phyloP scores from a whole-genome alignment of 805 yeast species.

The Sugiyamaella americana region DNA sequence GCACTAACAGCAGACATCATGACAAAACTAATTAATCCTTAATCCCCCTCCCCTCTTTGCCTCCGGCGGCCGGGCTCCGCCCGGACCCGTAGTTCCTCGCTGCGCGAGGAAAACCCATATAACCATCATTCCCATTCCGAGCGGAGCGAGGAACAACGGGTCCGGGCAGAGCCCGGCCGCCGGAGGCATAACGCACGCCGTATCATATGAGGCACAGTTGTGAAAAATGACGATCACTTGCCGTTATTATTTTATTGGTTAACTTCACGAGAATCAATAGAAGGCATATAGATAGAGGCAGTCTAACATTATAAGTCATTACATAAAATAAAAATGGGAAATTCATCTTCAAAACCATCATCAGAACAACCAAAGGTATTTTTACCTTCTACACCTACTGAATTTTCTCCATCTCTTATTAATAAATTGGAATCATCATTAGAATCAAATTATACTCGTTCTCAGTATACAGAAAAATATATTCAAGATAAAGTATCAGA shows the following conservation, averaged over 20 bases:
- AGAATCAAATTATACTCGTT: constrained; percentile 32
- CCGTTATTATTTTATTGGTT: background rate
- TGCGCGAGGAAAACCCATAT: background rate
- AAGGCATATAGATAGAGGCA: background rate
- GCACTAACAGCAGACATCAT: no score
- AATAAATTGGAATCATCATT: constrained; percentile 29
- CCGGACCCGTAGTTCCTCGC: background rate
- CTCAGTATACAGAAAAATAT: constrained; percentile 28
- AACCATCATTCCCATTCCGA: no score
- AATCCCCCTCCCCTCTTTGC: no score
- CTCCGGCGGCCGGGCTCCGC: constrained; percentile 1
- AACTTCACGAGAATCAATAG: background rate
- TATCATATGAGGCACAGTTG: background rate
- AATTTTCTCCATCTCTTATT: constrained; percentile 29
- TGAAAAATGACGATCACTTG: background rate
- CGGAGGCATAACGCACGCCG: background rate
- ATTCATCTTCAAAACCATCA: constrained; percentile 9
- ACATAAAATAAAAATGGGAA: constrained; percentile 10
- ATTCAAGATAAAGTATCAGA: constrained; percentile 33
- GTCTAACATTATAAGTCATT: background rate
- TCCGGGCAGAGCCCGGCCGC: background rate
- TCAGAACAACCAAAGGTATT: constrained; percentile 23
- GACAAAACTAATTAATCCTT: no score
- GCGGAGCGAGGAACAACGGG: background rate
- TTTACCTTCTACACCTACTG: constrained; percentile 30